Percentiles rank a stretch among this genome's conserved stretches.
Evolutionary conservation across 2,329 filamentous ascomycete genomes (phyloP).

Genomic region (Hypoxylon sp.): DNA sequence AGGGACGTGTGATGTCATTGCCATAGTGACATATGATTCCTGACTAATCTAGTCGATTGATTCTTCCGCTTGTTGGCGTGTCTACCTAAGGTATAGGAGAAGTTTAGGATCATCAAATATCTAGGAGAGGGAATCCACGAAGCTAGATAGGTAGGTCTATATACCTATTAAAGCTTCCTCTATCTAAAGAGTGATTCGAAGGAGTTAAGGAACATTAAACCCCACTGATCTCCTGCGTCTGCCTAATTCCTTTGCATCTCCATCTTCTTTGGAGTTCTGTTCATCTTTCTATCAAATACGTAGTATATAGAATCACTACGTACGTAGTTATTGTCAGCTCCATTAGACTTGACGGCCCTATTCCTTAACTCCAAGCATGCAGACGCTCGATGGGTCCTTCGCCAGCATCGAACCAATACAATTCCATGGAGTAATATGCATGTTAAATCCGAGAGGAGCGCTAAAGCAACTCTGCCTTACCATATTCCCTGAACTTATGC

Average conservation of each 20-base stretch:
- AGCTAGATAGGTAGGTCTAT: not conserved
- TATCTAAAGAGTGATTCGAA: not conserved
- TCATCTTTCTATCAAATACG: not conserved
- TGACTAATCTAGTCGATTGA: not conserved
- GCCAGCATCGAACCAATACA: constrained; percentile 15
- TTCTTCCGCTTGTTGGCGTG: not conserved
- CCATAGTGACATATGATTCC: constrained; percentile 15
- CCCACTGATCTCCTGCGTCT: constrained; percentile 1
- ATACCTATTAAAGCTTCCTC: not conserved
- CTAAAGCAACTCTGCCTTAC: not conserved
- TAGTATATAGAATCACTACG: not conserved
- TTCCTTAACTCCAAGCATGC: constrained; percentile 17
- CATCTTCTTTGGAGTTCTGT: not conserved
- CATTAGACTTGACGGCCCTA: not conserved
- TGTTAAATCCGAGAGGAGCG: constrained; percentile 14
- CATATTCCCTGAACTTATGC: constrained; percentile 4
- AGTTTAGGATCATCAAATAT: not conserved
- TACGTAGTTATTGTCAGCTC: not conserved
- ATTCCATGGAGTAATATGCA: not conserved
- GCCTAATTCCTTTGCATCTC: not conserved
- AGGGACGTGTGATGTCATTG: constrained; percentile 34
- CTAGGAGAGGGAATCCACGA: not conserved
- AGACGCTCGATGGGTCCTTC: not conserved
- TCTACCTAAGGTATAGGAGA: not conserved
- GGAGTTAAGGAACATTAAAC: not conserved